A percentile compares a stretch with the other conserved stretches of the same genome.
Evolutionary conservation across 768 basidiomycete species (phyloP).

Genomic region (Cystobasidium onofrii): DNA sequence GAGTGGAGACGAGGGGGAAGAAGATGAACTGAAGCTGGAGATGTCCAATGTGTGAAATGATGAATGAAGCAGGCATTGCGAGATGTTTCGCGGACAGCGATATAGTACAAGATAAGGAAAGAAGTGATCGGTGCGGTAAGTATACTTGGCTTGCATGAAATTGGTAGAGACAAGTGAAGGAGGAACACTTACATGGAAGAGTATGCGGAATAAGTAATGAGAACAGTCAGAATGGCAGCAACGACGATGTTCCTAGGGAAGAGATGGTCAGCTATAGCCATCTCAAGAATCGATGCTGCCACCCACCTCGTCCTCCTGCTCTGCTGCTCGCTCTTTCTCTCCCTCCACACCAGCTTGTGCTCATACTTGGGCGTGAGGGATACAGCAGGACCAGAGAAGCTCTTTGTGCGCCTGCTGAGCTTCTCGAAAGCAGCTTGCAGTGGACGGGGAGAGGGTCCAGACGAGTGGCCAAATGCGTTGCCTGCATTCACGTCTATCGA

Average conservation of each 20-base stretch:
- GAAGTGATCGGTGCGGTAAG: neutral
- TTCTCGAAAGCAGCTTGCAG: constrained; percentile 4
- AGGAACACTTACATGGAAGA: neutral
- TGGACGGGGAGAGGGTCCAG: neutral
- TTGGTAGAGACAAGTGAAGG: neutral
- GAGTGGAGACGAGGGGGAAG: neutral
- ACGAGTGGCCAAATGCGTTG: neutral
- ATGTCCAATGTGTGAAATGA: too few species aligned
- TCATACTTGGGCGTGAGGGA: neutral
- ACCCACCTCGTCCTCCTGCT: neutral
- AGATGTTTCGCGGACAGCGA: neutral
- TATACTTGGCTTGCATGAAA: neutral
- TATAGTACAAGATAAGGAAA: neutral
- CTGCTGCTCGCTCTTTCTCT: constrained; percentile 3
- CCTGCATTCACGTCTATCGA: constrained; percentile 15
- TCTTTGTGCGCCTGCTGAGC: constrained; percentile 1
- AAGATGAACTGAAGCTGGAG: neutral
- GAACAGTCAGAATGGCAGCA: neutral
- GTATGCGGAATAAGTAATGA: neutral
- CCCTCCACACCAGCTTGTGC: constrained; percentile 12
- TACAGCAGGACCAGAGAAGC: neutral
- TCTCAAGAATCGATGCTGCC: neutral
- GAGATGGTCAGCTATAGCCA: neutral
- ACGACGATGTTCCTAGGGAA: neutral
- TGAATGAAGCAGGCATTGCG: too few species aligned